Evolutionary conservation across 352 stramenopile species (phyloP), one percentile per base, ranked within the genome.

Genomic region (Globisporangium ultimum): DNA sequence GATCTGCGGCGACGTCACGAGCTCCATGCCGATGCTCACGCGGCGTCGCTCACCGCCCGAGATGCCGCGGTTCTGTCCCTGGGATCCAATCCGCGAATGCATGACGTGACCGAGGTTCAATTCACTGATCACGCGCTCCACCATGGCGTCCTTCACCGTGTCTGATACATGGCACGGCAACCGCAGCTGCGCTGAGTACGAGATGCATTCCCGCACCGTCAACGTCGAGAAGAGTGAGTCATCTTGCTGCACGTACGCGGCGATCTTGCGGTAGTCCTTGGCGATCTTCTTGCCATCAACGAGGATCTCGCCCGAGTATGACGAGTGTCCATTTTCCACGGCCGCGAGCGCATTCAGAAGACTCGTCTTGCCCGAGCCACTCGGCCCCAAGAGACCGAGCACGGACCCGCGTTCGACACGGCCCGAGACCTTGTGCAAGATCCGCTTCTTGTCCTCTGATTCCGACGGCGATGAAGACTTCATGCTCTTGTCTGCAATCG

Each of bases 1-100:
- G 45, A 95, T 91, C 71, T 92, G 85, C 21, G 83, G 80, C 46
- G 77, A 91, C 22, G 81, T 96, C 32, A 98, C 90, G 59, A 98
- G 88, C 63, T 98, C 92, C 78, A 96, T 97, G 32, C 89, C 92
- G 63, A 98, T 97, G 47, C 82, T 96, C 32, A 97, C 89, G 21
- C 95, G 80, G 42, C 97, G 93, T 32, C 89, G 80, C 67, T 98
- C 95, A 15, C 94, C 95, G 18, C 95, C 94, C 53, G 88, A 97
- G 28, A 98, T 81, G 17, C 96, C 96, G 53, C 95, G 93, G 8
- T 84, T 70, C 0, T 78, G 48, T 14, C 66, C 66, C 36, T 55
- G 71, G 4, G 73, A 65, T 2, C 78, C 79, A 43, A 94, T 88
- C 3, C 80, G 73, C 18, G 74, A 70, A 47, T 91, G 63, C 17